Evolutionary conservation across 23 red algal species (phyloP).

Genomic region (Gracilaria domingensis): DNA sequence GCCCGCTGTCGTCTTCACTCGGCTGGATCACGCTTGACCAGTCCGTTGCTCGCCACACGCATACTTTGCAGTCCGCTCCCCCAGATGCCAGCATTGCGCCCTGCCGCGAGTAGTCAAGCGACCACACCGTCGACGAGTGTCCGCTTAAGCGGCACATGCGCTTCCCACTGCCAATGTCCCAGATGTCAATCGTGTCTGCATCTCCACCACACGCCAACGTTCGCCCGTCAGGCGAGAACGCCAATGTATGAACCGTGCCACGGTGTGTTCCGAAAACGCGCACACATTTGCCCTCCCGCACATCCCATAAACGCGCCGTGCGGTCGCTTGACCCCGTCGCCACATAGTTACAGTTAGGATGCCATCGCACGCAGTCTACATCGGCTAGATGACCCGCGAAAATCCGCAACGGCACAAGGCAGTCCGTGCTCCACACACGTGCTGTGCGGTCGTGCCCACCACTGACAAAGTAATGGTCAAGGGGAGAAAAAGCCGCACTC

Average conservation of each 20-base stretch:
- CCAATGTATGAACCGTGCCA: constrained; percentile 74
- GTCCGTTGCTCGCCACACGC: constrained; percentile 68
- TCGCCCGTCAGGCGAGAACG: constrained; percentile 81
- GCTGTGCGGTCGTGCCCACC: constrained; percentile 86
- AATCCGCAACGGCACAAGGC: constrained; percentile 84
- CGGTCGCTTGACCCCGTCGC: constrained; percentile 90
- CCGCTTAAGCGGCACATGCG: constrained; percentile 47
- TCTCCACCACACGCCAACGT: constrained; percentile 76
- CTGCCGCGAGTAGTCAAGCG: constrained; percentile 63
- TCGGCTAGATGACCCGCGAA: constrained; percentile 94
- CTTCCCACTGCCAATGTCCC: constrained; percentile 85
- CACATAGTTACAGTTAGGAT: constrained; percentile 97
- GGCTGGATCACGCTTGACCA: constrained; percentile 36
- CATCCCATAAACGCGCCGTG: constrained; percentile 90
- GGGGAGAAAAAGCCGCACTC: constrained; percentile 77
- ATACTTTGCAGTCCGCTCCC: constrained; percentile 60
- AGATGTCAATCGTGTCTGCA: constrained; percentile 68
- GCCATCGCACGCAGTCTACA: constrained; percentile 92
- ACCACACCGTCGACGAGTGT: constrained; percentile 81
- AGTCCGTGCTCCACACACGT: constrained; percentile 85
- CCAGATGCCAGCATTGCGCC: constrained; percentile 71
- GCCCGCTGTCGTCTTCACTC: constrained; percentile 3
- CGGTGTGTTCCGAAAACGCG: constrained; percentile 84
- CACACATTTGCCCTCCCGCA: constrained; percentile 77
- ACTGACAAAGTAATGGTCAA: constrained; percentile 92